A percentile compares a stretch with the other conserved stretches of the same genome.
These are phyloP conservation scores for Cytospora mali DNA, from an alignment of 2,329 filamentous ascomycete genomes.

Conservation along the genomic window DNA sequence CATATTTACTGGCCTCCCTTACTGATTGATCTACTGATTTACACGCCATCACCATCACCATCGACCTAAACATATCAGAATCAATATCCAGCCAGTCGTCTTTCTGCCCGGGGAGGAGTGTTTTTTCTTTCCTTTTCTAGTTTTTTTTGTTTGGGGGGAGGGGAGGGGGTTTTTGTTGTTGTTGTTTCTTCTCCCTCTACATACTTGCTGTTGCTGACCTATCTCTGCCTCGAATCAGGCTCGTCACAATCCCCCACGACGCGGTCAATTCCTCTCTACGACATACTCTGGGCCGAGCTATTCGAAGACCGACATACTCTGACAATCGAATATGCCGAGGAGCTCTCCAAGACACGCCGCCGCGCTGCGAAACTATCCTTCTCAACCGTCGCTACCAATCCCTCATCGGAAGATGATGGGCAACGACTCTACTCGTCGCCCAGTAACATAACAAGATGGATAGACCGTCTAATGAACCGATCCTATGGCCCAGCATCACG, in stretches of 20 bases:
- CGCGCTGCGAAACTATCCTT: conserved; percentile 65
- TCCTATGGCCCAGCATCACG: conserved; percentile 72
- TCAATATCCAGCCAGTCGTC: too few relatives aligned
- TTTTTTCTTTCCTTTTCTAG: too few relatives aligned
- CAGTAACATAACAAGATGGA: conserved; percentile 61
- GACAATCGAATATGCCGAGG: conserved; percentile 72
- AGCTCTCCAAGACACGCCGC: conserved; percentile 60
- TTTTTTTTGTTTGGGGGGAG: too few relatives aligned
- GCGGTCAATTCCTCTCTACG: conserved; percentile 70
- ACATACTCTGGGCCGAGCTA: conserved; percentile 80
- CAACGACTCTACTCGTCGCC: conserved; percentile 37
- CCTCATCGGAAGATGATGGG: conserved; percentile 7
- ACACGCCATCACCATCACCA: too few relatives aligned
- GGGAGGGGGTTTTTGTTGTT: too few relatives aligned
- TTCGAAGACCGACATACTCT: conserved; percentile 54
- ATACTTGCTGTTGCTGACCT: conserved; percentile 5
- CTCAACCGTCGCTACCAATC: conserved; percentile 13
- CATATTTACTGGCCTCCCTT: background rate
- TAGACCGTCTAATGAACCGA: conserved; percentile 63
- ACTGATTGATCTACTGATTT: too few relatives aligned
- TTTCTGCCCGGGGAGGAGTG: too few relatives aligned
- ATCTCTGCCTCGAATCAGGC: background rate
- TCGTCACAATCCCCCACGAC: conserved; percentile 28
- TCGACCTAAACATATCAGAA: too few relatives aligned
- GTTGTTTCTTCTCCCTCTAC: too few relatives aligned